Percentiles rank a stretch among this genome's conserved stretches.
phyloP scores from a whole-genome alignment of 495 filamentous ascomycete genomes.

The Saxophila tyrrhenica region DNA sequence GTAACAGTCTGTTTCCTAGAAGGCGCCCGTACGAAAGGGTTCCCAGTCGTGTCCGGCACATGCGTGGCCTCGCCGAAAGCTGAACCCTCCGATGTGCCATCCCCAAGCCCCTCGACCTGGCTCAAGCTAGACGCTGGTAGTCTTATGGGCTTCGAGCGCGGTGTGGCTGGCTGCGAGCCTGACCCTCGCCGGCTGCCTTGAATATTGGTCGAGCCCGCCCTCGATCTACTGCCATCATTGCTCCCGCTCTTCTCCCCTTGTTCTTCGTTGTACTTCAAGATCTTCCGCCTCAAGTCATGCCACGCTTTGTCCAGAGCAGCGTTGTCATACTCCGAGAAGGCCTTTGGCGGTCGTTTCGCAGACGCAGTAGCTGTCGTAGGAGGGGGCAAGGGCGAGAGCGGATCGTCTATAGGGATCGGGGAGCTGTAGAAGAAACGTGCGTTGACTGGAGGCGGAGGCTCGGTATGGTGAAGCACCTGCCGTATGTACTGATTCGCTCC shows the following conservation, averaged over 20 bases:
- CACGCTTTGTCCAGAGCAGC: conserved; percentile 30
- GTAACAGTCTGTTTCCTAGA: conserved; percentile 22
- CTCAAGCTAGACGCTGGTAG: conserved; percentile 9
- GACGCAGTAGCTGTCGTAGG: conserved; percentile 17
- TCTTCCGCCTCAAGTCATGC: conserved; percentile 28
- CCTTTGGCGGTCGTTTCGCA: conserved; percentile 26
- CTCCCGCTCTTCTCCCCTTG: conserved; percentile 13
- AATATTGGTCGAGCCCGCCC: conserved; percentile 5
- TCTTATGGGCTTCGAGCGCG: background rate
- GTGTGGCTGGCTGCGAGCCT: background rate
- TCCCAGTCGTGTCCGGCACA: conserved; percentile 28
- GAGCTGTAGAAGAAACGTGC: conserved; percentile 34
- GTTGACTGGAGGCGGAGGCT: conserved; percentile 26
- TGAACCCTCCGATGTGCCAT: background rate
- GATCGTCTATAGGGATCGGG: conserved; percentile 33
- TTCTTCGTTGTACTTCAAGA: conserved; percentile 29
- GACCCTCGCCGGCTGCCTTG: background rate
- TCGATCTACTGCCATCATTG: conserved; percentile 4
- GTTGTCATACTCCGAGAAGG: conserved; percentile 34
- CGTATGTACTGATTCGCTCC: conserved; percentile 24
- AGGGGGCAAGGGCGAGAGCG: conserved; percentile 32
- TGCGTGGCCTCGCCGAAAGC: background rate
- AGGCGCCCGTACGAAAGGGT: conserved; percentile 33
- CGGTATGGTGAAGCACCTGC: conserved; percentile 25
- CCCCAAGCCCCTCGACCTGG: background rate